phyloP scores from a whole-genome alignment of 805 yeast species.

The Torulaspora microellipsoides region DNA sequence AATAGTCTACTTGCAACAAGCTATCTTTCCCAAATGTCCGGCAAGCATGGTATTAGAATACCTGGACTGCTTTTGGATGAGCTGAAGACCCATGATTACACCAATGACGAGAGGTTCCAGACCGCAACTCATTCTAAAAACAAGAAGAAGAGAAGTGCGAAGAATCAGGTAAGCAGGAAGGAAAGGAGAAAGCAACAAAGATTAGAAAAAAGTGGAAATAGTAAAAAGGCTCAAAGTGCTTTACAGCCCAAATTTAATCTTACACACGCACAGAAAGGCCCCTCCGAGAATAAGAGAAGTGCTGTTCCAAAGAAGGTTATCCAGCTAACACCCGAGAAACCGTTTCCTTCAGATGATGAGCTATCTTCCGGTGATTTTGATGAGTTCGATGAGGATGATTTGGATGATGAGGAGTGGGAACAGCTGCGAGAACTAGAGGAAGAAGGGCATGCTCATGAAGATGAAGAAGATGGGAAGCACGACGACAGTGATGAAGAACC shows the following conservation, averaged over 20 bases:
- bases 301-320: no score
- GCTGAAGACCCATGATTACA: slow-evolving; percentile 43
- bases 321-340: slow-evolving; percentile 6
- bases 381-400: slow-evolving; percentile 38
- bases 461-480: slow-evolving; percentile 10
- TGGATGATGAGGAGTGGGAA: slow-evolving; percentile 31
- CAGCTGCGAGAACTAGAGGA: slow-evolving; percentile 28
- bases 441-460: slow-evolving; percentile 9
- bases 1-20: no score
- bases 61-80: slow-evolving; percentile 55
- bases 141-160: slow-evolving; percentile 37
- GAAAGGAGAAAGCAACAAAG: slow-evolving; percentile 42
- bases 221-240: neutral
- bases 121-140: slow-evolving; percentile 20
- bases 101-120: slow-evolving; percentile 38
- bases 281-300: no score
- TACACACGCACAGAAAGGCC: no score
- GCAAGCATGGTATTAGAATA: slow-evolving; percentile 41
- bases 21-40: slow-evolving; percentile 2
- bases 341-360: slow-evolving; percentile 41
- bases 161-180: slow-evolving; percentile 35
- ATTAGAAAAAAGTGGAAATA: slow-evolving; percentile 28
- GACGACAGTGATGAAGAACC: slow-evolving; percentile 1
- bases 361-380: slow-evolving; percentile 42
- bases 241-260: no score